phyloP scores from a whole-genome alignment of 2,329 filamentous ascomycete species.

The Penicillium sp. region DNA sequence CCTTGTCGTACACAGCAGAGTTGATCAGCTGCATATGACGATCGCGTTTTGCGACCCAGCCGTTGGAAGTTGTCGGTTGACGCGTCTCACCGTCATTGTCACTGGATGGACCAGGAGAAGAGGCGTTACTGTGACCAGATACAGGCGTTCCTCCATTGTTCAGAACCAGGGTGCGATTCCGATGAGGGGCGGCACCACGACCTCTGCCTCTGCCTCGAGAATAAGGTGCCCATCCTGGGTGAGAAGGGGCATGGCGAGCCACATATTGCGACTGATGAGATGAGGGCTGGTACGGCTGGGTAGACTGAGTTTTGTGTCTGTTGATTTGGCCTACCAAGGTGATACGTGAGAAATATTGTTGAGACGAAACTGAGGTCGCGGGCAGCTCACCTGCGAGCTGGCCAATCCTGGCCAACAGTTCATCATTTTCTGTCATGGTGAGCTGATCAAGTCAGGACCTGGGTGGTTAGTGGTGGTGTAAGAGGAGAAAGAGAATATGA shows the following conservation, averaged over 20 bases:
- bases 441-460: slow-evolving; percentile 13
- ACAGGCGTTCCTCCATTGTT: slow-evolving; percentile 53
- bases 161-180: slow-evolving; percentile 69
- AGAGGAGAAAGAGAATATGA: background rate
- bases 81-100: slow-evolving; percentile 40
- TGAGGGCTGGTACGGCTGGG: slow-evolving; percentile 31
- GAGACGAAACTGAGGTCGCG: slow-evolving; percentile 50
- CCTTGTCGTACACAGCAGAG: slow-evolving; percentile 75
- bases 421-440: slow-evolving; percentile 61
- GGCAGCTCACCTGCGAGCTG: slow-evolving; percentile 60
- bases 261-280: slow-evolving; percentile 36
- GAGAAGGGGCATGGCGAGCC: slow-evolving; percentile 39
- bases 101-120: slow-evolving; percentile 35
- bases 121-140: slow-evolving; percentile 30
- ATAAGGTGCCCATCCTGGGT: slow-evolving; percentile 53
- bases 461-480: slow-evolving; percentile 18
- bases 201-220: slow-evolving; percentile 46
- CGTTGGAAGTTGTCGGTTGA: slow-evolving; percentile 40
- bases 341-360: slow-evolving; percentile 15
- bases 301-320: slow-evolving; percentile 69
- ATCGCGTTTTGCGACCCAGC: slow-evolving; percentile 76
- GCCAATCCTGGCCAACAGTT: slow-evolving; percentile 62
- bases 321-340: slow-evolving; percentile 73
- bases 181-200: slow-evolving; percentile 49
- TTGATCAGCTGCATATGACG: slow-evolving; percentile 86